These are phyloP conservation scores for Talaromyces sp. DNA, from an alignment of 2,329 filamentous ascomycete species.

Conservation along the genomic window DNA sequence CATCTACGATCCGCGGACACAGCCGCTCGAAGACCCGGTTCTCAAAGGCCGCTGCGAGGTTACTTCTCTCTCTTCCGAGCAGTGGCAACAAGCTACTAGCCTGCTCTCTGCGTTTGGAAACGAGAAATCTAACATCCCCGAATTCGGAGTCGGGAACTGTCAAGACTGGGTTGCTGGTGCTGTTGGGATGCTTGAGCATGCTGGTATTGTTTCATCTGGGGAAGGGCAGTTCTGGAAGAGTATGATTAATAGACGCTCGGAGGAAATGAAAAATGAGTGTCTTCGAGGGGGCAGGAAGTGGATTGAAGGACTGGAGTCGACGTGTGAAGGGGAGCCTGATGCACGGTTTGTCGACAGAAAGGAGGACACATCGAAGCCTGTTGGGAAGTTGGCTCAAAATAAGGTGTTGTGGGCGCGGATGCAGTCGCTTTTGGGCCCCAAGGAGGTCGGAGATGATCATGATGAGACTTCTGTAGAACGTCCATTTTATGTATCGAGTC, in stretches of 20 bases:
- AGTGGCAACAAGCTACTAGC: not conserved
- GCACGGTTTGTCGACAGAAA: constrained; percentile 16
- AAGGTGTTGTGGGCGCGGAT: constrained; percentile 13
- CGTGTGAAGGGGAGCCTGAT: constrained; percentile 13
- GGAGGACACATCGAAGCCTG: not conserved
- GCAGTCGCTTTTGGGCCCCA: constrained; percentile 13
- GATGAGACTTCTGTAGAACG: constrained; percentile 1
- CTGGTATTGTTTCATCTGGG: constrained; percentile 6
- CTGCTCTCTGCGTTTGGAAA: constrained; percentile 16
- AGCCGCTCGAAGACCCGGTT: constrained; percentile 20
- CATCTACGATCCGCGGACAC: constrained; percentile 20
- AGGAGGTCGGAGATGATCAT: no score
- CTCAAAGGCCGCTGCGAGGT: constrained; percentile 20
- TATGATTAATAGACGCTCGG: constrained; percentile 18
- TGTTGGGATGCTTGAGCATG: constrained; percentile 9
- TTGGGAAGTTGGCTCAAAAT: constrained; percentile 16
- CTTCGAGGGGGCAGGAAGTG: constrained; percentile 12
- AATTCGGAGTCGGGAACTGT: constrained; percentile 18
- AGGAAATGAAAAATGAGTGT: constrained; percentile 16
- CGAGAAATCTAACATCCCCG: constrained; percentile 17
- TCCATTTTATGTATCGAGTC: constrained; percentile 20
- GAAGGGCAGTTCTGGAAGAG: constrained; percentile 19
- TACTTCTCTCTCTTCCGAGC: constrained; percentile 11
- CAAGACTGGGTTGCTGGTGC: constrained; percentile 18
- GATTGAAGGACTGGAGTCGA: constrained; percentile 15